A percentile compares a stretch with the other conserved stretches of the same genome.
phyloP scores from a whole-genome alignment of 1,139 yeast species.

The Candida sojae region DNA sequence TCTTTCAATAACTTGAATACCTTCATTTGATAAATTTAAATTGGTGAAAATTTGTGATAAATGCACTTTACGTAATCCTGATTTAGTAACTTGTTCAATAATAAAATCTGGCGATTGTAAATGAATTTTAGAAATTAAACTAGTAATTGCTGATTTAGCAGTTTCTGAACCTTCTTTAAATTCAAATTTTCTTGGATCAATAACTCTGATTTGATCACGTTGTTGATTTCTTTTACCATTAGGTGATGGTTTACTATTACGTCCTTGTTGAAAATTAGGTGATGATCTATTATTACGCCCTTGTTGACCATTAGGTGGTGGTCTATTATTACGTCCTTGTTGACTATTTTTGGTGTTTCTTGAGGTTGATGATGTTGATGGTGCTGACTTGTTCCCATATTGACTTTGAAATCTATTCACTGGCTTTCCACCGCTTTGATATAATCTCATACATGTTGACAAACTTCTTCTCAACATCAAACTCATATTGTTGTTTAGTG shows the following conservation, averaged over 20 bases:
- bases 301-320: background rate
- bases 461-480: background rate
- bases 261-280: too few species aligned
- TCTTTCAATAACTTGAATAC: conserved; percentile 27
- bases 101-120: conserved; percentile 21
- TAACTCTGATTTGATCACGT: background rate
- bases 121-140: conserved; percentile 30
- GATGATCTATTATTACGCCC: background rate
- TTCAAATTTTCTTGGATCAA: conserved; percentile 13
- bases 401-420: background rate
- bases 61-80: conserved; percentile 23
- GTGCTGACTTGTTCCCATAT: background rate
- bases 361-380: background rate
- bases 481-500: background rate
- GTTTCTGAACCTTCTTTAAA: conserved; percentile 22
- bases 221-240: background rate
- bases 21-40: conserved; percentile 30
- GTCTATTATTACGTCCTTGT: background rate
- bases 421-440: background rate
- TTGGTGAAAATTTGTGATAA: conserved; percentile 33
- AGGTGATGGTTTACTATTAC: background rate
- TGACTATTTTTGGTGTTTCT: too few species aligned
- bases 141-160: conserved; percentile 31
- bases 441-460: background rate
- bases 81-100: conserved; percentile 27